Conservation (phyloP, 768 basidiomycete species). For the Leccinum longicurvipes region DNA sequence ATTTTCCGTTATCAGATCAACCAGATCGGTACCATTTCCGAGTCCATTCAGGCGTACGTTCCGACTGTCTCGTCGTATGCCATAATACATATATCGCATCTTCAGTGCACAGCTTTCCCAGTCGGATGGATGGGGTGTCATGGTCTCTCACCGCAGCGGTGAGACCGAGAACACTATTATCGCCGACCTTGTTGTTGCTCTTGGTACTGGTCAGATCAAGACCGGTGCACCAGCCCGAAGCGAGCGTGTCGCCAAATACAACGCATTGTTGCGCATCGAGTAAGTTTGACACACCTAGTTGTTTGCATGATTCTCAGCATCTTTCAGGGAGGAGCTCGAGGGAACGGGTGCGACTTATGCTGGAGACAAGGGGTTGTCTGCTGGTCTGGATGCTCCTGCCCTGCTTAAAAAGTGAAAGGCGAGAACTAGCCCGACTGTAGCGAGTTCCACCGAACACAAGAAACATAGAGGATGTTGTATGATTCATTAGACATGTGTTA, state of each 20-base stretch:
- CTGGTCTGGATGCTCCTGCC: slow-evolving; percentile 69
- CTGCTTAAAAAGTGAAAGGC: slow-evolving; percentile 58
- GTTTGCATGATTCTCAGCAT: neutral
- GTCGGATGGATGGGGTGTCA: slow-evolving; percentile 97
- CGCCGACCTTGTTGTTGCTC: slow-evolving; percentile 91
- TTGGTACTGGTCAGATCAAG: slow-evolving; percentile 94
- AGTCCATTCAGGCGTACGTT: slow-evolving; percentile 96
- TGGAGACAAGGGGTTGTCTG: slow-evolving; percentile 75
- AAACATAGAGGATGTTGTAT: slow-evolving; percentile 20
- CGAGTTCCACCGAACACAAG: slow-evolving; percentile 5
- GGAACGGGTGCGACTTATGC: slow-evolving; percentile 68
- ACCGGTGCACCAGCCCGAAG: slow-evolving; percentile 95
- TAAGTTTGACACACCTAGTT: slow-evolving; percentile 37
- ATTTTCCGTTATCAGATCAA: slow-evolving; percentile 56
- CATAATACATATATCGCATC: slow-evolving; percentile 1
- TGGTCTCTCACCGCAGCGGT: slow-evolving; percentile 98
- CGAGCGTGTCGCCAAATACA: slow-evolving; percentile 97
- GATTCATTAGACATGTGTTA: slow-evolving; percentile 26
- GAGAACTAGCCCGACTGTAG: neutral
- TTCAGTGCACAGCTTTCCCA: slow-evolving; percentile 89
- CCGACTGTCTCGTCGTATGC: neutral
- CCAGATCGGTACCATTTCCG: slow-evolving; percentile 98
- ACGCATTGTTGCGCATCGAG: slow-evolving; percentile 86
- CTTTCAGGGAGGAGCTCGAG: slow-evolving; percentile 66
- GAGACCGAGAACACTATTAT: slow-evolving; percentile 98